Evolutionary conservation across 2,329 filamentous ascomycete species (phyloP), one percentile per base, ranked within the genome.

Genomic region (Dissoconium aciculare): DNA sequence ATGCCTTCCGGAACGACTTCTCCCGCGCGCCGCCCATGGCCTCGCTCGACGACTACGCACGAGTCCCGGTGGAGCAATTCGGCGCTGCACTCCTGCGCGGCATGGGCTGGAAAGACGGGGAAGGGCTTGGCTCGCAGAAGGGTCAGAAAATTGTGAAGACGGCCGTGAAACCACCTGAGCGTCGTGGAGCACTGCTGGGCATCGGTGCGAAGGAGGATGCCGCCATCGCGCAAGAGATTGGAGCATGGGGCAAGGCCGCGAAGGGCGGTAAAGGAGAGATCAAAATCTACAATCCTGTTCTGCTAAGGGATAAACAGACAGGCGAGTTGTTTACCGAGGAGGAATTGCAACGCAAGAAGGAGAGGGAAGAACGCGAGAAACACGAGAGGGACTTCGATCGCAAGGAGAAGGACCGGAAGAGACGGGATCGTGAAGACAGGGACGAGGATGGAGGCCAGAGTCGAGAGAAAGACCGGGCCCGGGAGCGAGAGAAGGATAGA

Each of bases 61-160:
- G 78, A 9, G 78, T 93, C 38, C 87, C 89, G 0, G 83, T 95
- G 11, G 87, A 94, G 44, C 84, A 94, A 45, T 98, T 95, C 42
- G 89, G 89, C 5, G 79, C 84, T 11, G 84, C 85, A 0, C 65
- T 95, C 40, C 66, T 98, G 19, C 74, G 85, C 17, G 84, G 85
- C 6, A 94, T 95, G 80, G 89, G 89, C 5, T 94, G 87, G 85
- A 84, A 94, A 47, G 71, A 74, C 40, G 72, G 66, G 11, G 64
- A 71, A 39, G 57, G 61, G 23, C 63, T 73, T 30, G 62, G 77
- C 58, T 61, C 66, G 14, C 60, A 67, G 32, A 56, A 56, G 15
- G 54, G 55, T 11, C 54, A 42, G 44, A 55, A 36, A 41, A 37
- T 49, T 4, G 40, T 44, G 14, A 78, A 78, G 42, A 35, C 42